Evolutionary conservation across 2,329 filamentous ascomycete species (phyloP), one percentile per base, ranked within the genome.

Genomic region (Phaeophleospora eucalypticola): DNA sequence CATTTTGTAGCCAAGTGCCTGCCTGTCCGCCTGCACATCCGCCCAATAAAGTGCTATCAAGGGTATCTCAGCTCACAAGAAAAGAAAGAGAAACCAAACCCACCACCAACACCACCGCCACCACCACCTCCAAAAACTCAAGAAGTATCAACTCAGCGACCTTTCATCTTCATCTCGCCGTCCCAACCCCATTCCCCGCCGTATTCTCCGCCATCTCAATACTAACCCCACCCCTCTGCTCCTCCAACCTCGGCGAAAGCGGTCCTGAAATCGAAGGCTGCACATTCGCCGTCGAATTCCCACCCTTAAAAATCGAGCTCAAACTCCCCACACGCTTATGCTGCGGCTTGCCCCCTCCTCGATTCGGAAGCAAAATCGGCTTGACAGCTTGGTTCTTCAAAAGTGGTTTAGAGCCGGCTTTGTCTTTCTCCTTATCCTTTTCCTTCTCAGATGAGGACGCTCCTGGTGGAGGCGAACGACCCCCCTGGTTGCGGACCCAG

Each of bases 351-450:
- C 19, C n/a, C 18, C 24, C 46, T 12, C 39, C 18, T 7, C 24
- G 24, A 6, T 29, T 29, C 2, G 51, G 40, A 6, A 48, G 32
- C 18, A 54, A 33, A 4, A 49, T 29, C 8, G 51, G 48, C 24
- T 41, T 24, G 10, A 39, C 29, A 19, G 51, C 51, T 17, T 54
- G 48, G 15, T 54, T 54, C 41, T 54, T 54, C 2, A 49, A 21
- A n/a, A 51, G 40, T 12, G 45, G 42, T 41, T 41, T 41, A 4
- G 36, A 19, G 3, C 18, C 27, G n/a, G 18, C 33, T 39, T 24
- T n/a, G 36, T 19, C 12, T 15, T 36, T 41, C 27, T 40, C 15
- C 29, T 16, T n/a, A 4, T 35, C 8, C 19, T 21, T 19, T 3
- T 39, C 14, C 20, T 32, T 14, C 15, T 42, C 34, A 15, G 36